Evolutionary conservation across 805 yeast genomes (phyloP), one percentile per base, ranked within the genome.

Genomic region (Saturnispora serradocipensis): DNA sequence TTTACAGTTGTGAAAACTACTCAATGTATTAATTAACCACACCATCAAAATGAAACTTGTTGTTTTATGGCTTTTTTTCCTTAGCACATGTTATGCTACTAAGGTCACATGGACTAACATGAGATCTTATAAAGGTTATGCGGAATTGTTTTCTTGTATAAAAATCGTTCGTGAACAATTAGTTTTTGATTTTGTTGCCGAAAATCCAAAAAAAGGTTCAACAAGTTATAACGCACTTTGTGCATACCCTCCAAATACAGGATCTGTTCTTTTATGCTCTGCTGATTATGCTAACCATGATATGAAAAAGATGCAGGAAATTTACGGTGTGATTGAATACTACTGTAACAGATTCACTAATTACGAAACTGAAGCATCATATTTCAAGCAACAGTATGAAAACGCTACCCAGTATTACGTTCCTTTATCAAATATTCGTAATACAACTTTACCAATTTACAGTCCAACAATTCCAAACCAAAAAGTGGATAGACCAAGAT

Each of bases 381-480:
- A 45, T 15, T 45, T 35, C 18, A 43, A 44, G 43, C 51, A 3
- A 49, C 67, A 56, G 18, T 72, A 67, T 50, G 49, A 52, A 13
- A 65, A 66, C 48, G 71, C 72, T 1, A 64, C 49, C 58, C 16
- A 54, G 58, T 42, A 18, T 16, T 45, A 10, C 15, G 20, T 20
- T 38, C 54, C 45, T 52, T 56, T 38, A 1, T 11, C 20, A 5
- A 18, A 18, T 4, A 10, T 16, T 38, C 15, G 24, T 16, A 38
- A 38, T 2, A 18, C 15, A 16, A 16, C 42, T 9, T 20, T 38
- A 13, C 42, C 42, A 10, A 38, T 38, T 20, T 38, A 38, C 22
- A 38, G 42, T 2, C 42, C 42, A 1, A 38, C 42, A 18, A 18
- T 38, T 38, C 42, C 42, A 1, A 16, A 5, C 4, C 20, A 16